Percentiles rank a stretch among this genome's conserved stretches.
Evolutionary conservation across 257 asterid species (phyloP).

Genomic region (Forsythia suspensa): DNA sequence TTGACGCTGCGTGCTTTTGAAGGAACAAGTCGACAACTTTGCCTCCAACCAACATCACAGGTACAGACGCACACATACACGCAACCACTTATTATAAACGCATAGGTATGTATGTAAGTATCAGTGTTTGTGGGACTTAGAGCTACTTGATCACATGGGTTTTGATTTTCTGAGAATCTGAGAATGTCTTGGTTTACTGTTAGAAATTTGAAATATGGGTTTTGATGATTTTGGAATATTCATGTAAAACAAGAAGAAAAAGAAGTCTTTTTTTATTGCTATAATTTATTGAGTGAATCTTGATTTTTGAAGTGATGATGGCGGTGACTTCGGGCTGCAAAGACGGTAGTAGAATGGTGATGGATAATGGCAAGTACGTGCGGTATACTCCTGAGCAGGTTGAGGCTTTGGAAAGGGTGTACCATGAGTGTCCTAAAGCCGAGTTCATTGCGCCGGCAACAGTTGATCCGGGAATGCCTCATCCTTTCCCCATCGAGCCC

Average conservation of each 20-base stretch:
- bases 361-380: conserved; percentile 91
- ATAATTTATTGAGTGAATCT: conserved; percentile 14
- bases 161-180: conserved; percentile 23
- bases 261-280: not conserved
- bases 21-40: conserved; percentile 42
- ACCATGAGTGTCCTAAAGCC: conserved; percentile 97
- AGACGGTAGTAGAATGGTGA: conserved; percentile 57
- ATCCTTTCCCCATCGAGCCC: conserved; percentile 89
- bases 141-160: conserved; percentile 4
- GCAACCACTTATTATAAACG: no score
- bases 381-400: conserved; percentile 99
- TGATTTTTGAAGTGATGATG: conserved; percentile 65
- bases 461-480: conserved; percentile 86
- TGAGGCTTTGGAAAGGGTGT: conserved; percentile 89
- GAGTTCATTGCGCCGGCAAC: conserved; percentile 90
- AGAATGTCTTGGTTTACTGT: not conserved
- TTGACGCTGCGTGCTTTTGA: conserved; percentile 69
- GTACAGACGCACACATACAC: conserved; percentile 1
- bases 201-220: not conserved
- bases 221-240: not conserved
- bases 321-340: conserved; percentile 80
- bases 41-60: conserved; percentile 37
- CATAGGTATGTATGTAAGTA: conserved; percentile 11
- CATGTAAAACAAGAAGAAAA: not conserved
- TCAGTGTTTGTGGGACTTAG: conserved; percentile 29